Percentiles rank a stretch among this genome's conserved stretches.
Evolutionary conservation across 2,329 filamentous ascomycete species (phyloP).

Genomic region (Aschersonia sp.): DNA sequence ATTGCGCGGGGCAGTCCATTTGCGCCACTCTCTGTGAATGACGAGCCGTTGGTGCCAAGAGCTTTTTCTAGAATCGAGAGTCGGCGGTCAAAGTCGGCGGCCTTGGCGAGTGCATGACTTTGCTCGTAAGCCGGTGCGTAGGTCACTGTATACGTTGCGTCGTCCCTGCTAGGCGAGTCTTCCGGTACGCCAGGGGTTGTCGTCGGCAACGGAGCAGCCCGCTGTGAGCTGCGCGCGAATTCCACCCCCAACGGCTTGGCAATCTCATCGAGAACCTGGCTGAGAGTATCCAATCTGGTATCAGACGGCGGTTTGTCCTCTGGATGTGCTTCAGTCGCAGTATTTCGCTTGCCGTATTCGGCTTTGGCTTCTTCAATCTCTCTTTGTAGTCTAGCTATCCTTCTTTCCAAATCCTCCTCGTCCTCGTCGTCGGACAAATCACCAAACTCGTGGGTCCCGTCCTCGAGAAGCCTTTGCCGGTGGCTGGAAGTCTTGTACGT

Average conservation of each 20-base stretch:
- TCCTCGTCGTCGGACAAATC: slow-evolving; percentile 66
- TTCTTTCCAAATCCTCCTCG: slow-evolving; percentile 61
- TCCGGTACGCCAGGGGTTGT: slow-evolving; percentile 7
- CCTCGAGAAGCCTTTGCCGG: slow-evolving; percentile 45
- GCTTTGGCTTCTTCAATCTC: slow-evolving; percentile 65
- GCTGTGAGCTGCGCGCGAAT: slow-evolving; percentile 5
- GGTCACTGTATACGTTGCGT: slow-evolving; percentile 47
- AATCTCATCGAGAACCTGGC: slow-evolving; percentile 56
- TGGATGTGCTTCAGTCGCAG: slow-evolving; percentile 28
- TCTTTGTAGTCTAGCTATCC: slow-evolving; percentile 66
- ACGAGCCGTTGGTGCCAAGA: slow-evolving; percentile 61
- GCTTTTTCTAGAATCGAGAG: slow-evolving; percentile 65
- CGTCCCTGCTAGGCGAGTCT: slow-evolving; percentile 10
- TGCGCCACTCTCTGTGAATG: slow-evolving; percentile 45
- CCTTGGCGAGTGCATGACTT: slow-evolving; percentile 59
- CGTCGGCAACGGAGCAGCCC: slow-evolving; percentile 1
- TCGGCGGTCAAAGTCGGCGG: slow-evolving; percentile 76
- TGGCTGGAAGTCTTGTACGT: slow-evolving; percentile 67
- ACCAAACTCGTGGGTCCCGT: slow-evolving; percentile 52
- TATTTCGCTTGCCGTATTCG: slow-evolving; percentile 41
- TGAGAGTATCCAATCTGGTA: slow-evolving; percentile 45
- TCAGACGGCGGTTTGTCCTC: slow-evolving; percentile 27
- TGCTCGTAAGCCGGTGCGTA: slow-evolving; percentile 51
- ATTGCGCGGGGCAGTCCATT: slow-evolving; percentile 51
- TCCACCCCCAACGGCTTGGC: slow-evolving; percentile 15